Conservation (phyloP, 169 alveolate genomes). For the Eimeria falciformis region DNA sequence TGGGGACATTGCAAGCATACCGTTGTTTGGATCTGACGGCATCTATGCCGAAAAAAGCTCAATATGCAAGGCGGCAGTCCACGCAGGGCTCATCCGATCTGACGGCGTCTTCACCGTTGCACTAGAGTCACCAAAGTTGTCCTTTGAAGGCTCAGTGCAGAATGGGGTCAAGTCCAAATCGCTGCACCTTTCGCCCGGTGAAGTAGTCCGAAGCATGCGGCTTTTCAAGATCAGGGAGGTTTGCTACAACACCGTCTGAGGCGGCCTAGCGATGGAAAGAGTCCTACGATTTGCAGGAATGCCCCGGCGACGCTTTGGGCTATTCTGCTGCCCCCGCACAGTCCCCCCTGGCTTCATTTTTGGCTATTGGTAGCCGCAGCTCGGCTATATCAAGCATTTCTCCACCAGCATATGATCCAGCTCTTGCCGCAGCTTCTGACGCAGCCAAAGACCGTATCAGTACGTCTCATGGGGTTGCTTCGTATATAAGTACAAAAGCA, state of each 20-base stretch:
- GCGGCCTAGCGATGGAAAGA: not conserved
- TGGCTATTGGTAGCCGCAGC: conserved; percentile 8
- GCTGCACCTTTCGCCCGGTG: conserved; percentile 72
- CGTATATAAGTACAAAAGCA: not conserved
- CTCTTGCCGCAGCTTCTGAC: conserved; percentile 26
- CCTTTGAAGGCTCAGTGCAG: conserved; percentile 88
- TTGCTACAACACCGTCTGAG: not conserved
- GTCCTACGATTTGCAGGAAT: conserved; percentile 52
- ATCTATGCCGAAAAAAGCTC: conserved; percentile 90
- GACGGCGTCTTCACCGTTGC: conserved; percentile 89
- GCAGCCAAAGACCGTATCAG: conserved; percentile 53
- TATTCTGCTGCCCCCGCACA: conserved; percentile 34
- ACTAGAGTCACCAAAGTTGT: conserved; percentile 88
- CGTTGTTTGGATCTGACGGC: conserved; percentile 90
- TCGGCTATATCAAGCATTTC: not conserved
- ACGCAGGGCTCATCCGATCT: conserved; percentile 87
- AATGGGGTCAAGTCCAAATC: conserved; percentile 90
- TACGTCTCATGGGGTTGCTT: not conserved
- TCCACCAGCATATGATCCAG: conserved; percentile 41
- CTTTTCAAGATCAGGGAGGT: conserved; percentile 80
- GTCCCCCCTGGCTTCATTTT: conserved; percentile 42
- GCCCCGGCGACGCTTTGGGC: conserved; percentile 79
- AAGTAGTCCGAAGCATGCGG: conserved; percentile 78
- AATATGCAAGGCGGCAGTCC: conserved; percentile 93
- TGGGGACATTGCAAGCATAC: conserved; percentile 76